Evolutionary conservation across 345 rosid species (phyloP).

Genomic region (Dimocarpus longan): DNA sequence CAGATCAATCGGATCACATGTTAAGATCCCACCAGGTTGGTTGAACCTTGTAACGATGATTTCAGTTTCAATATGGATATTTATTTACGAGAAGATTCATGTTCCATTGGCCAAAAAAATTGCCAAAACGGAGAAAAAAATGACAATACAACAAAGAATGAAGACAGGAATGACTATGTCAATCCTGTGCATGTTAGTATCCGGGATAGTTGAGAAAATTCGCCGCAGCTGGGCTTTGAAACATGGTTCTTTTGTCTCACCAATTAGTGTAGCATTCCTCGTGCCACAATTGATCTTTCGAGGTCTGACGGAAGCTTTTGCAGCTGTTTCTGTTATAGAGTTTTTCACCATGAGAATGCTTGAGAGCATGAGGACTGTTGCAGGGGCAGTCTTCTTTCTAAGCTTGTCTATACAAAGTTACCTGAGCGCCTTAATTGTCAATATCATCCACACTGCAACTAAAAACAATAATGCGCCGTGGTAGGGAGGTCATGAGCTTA

Average conservation of each 20-base stretch:
- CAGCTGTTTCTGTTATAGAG: constrained; percentile 71
- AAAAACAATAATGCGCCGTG: constrained; percentile 41
- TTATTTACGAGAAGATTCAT: constrained; percentile 53
- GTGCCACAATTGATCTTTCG: constrained; percentile 55
- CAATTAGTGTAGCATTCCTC: constrained; percentile 39
- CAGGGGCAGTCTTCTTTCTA: constrained; percentile 72
- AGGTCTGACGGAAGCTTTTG: constrained; percentile 72
- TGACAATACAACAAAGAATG: constrained; percentile 54
- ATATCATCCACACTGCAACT: constrained; percentile 38
- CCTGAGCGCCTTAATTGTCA: constrained; percentile 46
- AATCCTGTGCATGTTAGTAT: constrained; percentile 52
- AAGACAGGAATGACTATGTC: constrained; percentile 57
- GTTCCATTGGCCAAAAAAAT: constrained; percentile 37
- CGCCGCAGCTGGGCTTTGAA: constrained; percentile 46
- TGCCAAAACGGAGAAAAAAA: constrained; percentile 36
- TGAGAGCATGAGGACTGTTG: constrained; percentile 72
- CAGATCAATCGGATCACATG: constrained; percentile 36
- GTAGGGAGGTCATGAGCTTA: constrained; percentile 69
- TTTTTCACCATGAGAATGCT: constrained; percentile 65
- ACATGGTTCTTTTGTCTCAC: constrained; percentile 45
- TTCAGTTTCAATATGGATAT: constrained; percentile 63
- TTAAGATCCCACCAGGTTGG: constrained; percentile 69
- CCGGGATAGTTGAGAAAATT: constrained; percentile 51
- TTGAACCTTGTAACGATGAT: constrained; percentile 62
- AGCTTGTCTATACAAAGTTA: constrained; percentile 61